phyloP scores from a whole-genome alignment of 2,329 filamentous ascomycete species.

The Trichoderma aggressivum region DNA sequence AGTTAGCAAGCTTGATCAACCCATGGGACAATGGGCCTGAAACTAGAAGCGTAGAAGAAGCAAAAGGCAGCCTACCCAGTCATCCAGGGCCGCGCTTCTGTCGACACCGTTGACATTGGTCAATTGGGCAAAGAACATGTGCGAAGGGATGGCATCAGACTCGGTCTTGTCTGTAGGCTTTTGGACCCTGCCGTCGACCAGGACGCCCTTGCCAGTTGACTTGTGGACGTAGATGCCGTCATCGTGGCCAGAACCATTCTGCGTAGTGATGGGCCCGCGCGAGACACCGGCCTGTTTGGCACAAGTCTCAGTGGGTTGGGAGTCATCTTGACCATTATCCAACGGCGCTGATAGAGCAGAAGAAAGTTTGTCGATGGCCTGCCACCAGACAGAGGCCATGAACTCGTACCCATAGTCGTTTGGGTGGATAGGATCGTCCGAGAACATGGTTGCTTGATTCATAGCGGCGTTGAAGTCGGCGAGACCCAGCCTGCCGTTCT shows the following conservation, averaged over 20 bases:
- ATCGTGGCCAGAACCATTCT: not conserved
- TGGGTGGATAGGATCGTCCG: not conserved
- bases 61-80: no score
- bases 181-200: not conserved
- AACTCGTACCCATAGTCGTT: not conserved
- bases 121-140: not conserved
- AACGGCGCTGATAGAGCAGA: not conserved
- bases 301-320: not conserved
- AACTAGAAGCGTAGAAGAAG: no score
- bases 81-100: no score
- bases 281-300: constrained; percentile 1
- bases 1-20: not conserved
- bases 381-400: not conserved
- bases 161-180: not conserved
- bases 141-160: not conserved
- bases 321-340: not conserved
- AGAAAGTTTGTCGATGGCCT: not conserved
- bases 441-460: not conserved
- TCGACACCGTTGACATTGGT: not conserved
- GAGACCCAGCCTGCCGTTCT: not conserved
- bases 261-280: not conserved
- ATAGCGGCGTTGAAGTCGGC: not conserved
- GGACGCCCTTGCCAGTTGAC: not conserved
- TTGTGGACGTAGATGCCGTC: not conserved
- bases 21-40: not conserved